Base-by-base conservation (phyloP, 2,329 filamentous ascomycete genomes). In the Neonectria faginata region DNA sequence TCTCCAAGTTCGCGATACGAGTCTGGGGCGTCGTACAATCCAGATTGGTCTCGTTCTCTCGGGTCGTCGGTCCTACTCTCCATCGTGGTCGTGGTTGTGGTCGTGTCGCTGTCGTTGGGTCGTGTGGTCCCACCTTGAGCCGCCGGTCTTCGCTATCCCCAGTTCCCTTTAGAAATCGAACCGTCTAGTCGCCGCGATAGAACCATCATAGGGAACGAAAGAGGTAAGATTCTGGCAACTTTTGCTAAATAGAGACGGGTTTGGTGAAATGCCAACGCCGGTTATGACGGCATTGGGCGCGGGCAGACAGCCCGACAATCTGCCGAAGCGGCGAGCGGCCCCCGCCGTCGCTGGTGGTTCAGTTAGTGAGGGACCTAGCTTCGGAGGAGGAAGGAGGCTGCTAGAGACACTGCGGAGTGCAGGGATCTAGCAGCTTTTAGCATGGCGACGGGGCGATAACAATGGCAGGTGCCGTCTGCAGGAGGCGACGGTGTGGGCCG, bases 211-310 rank as follows among this genome's bases (percentile, higher is more conserved):
- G 16, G 39, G 11, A 16, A 11, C 31, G 41, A 52, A 27, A 8
- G 25, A 39, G 20, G 7, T 7, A n/a, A 44, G 31, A 52, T 48
- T 20, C 22, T 42, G 20, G 44, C 42, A 36, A 36, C 2, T 42
- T 39, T 45, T 41, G 29, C 16, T 20, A 33, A 18, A 5, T 14
- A 6, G 16, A 16, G 31, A 22, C n/a, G 18, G 41, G 42, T 54
- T 55, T 48, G 64, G 57, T 63, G 55, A 45, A 48, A 62, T 65
- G 60, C 54, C 20, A 48, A 42, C 42, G 44, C 41, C 69, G 72
- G 70, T 36, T 74, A 72, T 73, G 70, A 69, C 72, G 72, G 72
- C 72, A 72, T 65, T 56, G 45, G 31, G n/a, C 14, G 18, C 51
- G 50, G 58, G 42, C 44, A 25, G 61, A 66, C 41, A 44, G 57